Conservation (phyloP, 2,329 filamentous ascomycete species). For the Neoscytalidium dimidiatum region DNA sequence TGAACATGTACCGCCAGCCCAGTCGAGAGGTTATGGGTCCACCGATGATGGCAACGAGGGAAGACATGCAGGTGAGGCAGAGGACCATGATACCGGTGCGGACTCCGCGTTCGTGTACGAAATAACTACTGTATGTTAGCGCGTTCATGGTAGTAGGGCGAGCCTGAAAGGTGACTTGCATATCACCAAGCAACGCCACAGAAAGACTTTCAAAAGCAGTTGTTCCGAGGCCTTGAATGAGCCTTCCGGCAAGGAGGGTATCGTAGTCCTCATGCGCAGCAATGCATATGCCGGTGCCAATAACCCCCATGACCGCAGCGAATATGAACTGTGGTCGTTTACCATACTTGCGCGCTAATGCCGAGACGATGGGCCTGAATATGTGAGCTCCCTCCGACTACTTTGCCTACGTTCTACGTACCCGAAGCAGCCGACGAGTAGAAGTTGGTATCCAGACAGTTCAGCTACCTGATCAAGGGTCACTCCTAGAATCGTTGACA, state of each 20-base stretch:
- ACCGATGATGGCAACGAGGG: constrained; percentile 32
- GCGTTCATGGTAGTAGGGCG: background rate
- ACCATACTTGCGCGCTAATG: constrained; percentile 38
- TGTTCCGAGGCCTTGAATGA: constrained; percentile 35
- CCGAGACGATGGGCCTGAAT: constrained; percentile 33
- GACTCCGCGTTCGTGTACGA: constrained; percentile 34
- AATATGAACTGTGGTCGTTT: constrained; percentile 39
- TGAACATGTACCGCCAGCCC: constrained; percentile 33
- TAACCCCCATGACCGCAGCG: constrained; percentile 32
- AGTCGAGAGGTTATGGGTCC: constrained; percentile 31
- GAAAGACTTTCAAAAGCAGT: constrained; percentile 38
- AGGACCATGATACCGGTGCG: constrained; percentile 34
- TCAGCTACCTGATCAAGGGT: constrained; percentile 29
- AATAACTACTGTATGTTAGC: constrained; percentile 23
- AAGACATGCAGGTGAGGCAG: constrained; percentile 32
- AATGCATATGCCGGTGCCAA: constrained; percentile 35
- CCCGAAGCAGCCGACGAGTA: constrained; percentile 30
- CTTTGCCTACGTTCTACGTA: background rate
- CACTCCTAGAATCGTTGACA: constrained; percentile 26
- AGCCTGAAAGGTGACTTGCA: constrained; percentile 21
- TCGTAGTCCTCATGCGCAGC: constrained; percentile 33
- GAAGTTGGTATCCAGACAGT: constrained; percentile 29
- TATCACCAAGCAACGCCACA: constrained; percentile 35
- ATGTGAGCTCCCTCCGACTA: background rate
- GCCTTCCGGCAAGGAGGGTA: constrained; percentile 35